Base-by-base conservation (phyloP, 2,329 filamentous ascomycete species). In the Fusarium tuaranense region DNA sequence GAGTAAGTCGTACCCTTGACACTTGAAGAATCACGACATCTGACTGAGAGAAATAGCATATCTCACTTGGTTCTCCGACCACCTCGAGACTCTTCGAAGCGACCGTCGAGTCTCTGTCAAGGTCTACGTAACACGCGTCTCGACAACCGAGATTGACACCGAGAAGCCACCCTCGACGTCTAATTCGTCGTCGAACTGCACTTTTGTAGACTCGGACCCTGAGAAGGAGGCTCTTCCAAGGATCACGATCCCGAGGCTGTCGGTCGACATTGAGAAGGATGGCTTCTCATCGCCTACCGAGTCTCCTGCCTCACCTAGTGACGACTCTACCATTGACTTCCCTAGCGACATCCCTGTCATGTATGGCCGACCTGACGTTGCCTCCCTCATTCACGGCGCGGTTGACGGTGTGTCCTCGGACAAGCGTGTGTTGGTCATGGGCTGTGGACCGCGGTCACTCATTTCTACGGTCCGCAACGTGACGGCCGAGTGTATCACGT, bases 361-460 rank as follows among this genome's bases (percentile, higher is more conserved):
- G 9, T 80, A 79, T 22, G 80, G 80, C 8, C 79, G 84, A 8
- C 86, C 86, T 1, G 79, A 87, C 58, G 73, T 87, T 4, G 64
- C 72, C 1, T 69, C 63, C 0, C 70, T 88, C 14, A 80, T 88
- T 9, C 78, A 75, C 2, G 72, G 78, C 16, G 76, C 79, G 0
- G 72, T 87, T 5, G 72, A 76, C 1, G 76, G 71, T 7, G 77
- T 80, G 0, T 69, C 76, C 2, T 63, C 74, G 13, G 72, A 80
- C 22, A 78, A 84, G 63, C 81, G 83, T 2, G 81, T 86, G 46
- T 76, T 85, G 41, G 79, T 88, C 65, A 82, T 86, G 70, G 85
- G 84, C 12, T 89, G 87, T 79, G 87, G 87, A 1, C 86, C 87
- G 1, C 80, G 80, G 5, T 77, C 78, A 7, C 76, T 88, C 60